These are phyloP conservation scores for Diaporthe citri DNA, from an alignment of 2,329 filamentous ascomycete genomes.

Conservation along the genomic window DNA sequence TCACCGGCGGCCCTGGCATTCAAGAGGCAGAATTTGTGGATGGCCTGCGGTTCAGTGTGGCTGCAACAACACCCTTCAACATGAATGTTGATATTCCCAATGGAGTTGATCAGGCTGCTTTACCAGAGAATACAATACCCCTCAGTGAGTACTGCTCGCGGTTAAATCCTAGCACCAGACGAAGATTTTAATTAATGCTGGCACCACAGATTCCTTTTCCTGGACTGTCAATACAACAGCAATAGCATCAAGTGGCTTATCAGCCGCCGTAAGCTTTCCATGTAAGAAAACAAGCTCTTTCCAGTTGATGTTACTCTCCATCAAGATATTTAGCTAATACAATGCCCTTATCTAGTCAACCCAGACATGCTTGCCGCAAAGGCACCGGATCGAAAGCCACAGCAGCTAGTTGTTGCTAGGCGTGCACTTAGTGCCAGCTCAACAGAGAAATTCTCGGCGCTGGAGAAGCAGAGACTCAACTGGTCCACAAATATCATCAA, in stretches of 20 bases:
- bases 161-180: rapidly evolving
- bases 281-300: background rate
- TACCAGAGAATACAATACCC: background rate
- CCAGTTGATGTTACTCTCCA: rapidly evolving
- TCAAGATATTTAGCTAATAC: background rate
- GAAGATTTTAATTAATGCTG: background rate
- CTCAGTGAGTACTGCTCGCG: background rate
- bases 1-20: slow-evolving; percentile 1
- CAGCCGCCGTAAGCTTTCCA: background rate
- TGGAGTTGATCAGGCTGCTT: background rate
- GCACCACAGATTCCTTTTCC: background rate
- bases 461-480: background rate
- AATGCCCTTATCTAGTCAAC: background rate
- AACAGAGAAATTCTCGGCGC: slow-evolving; percentile 13
- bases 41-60: slow-evolving; percentile 10
- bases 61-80: background rate
- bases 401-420: slow-evolving; percentile 3
- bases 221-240: slow-evolving; percentile 3
- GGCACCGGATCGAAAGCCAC: background rate
- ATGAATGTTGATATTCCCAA: slow-evolving; percentile 25
- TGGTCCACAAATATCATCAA: background rate
- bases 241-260: background rate
- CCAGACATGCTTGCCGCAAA: slow-evolving; percentile 2
- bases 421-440: background rate
- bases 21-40: slow-evolving; percentile 23